Evolutionary conservation across 106 monocot genomes (phyloP).

Genomic region (Iris macrosiphon): DNA sequence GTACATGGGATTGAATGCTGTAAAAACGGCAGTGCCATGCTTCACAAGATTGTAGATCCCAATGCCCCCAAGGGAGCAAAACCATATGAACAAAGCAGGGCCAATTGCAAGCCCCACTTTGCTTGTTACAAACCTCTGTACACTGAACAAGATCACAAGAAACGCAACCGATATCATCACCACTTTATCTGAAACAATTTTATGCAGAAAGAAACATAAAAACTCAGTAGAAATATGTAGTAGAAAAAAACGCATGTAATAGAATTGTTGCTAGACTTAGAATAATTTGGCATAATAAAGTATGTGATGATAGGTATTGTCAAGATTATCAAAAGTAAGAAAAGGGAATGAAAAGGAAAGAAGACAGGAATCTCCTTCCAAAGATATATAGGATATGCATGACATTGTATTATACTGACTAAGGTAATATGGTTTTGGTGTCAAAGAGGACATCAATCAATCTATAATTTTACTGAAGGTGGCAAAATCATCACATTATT

Average conservation of each 20-base stretch:
- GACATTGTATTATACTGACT: too few species aligned
- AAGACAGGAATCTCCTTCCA: not conserved
- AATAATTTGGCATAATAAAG: too few species aligned
- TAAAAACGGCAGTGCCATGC: constrained; percentile 50
- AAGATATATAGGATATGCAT: not conserved
- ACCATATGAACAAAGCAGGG: constrained; percentile 87
- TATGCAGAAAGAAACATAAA: too few species aligned
- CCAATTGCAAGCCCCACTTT: constrained; percentile 84
- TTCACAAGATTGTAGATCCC: constrained; percentile 76
- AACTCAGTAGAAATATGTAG: not conserved
- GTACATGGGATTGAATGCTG: constrained; percentile 71
- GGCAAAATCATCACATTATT: too few species aligned
- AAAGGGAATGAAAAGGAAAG: not conserved
- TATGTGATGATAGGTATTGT: too few species aligned
- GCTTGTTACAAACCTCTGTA: constrained; percentile 86
- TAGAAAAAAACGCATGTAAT: too few species aligned
- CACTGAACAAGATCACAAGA: constrained; percentile 71
- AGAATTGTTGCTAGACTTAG: too few species aligned
- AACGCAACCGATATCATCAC: constrained; percentile 85
- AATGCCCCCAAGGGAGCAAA: constrained; percentile 74
- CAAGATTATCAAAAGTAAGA: not conserved
- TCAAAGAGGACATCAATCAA: too few species aligned
- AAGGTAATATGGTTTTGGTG: too few species aligned
- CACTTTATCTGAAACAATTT: constrained; percentile 58
- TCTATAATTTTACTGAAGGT: too few species aligned